Evolutionary conservation across 345 rosid species (phyloP), one percentile per base, ranked within the genome.

Genomic region (Murraya paniculata): DNA sequence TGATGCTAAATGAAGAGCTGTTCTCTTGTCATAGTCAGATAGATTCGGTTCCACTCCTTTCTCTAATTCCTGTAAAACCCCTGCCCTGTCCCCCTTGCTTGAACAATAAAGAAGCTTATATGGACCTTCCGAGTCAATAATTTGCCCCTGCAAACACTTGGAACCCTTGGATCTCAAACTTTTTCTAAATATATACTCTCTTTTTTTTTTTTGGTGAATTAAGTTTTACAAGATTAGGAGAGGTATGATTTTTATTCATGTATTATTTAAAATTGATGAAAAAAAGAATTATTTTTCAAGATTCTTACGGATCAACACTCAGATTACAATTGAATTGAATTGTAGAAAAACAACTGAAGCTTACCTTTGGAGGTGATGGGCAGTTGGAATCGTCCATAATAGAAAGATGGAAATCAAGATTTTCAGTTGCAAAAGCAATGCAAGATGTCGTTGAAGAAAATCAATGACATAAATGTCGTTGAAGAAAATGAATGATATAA

Each of bases 1-100:
- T 22, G 91, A 84, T 11, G 94, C 91, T 73, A 89, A 81, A 85
- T 88, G 92, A 78, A 91, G 92, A 72, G 92, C 94, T 25, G 94
- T 89, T 72, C 92, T 86, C 86, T 77, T 85, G 62, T 91, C 90
- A 68, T 91, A 91, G 76, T 91, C 92, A 18, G 82, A 84, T 53
- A 85, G 79, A 75, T 85, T 86, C 33, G 88, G 88, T 50, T 84
- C 64, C 21, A 83, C 90, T 0, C 91, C 90, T 79, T 86, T 89
- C 70, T 86, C 86, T 60, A 88, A 59, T 68, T 89, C 92, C 80
- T 84, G 85, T 70, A 88, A 67, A 33, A 89, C 92, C 21, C 94
- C 91, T 4, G 73, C 79, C 72, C 64, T 86, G 72, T 89, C 89
- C 0, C 90, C 90, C 68, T 84, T 88, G 35, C 91, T 72, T 18